Evolutionary conservation across 1,139 yeast genomes (phyloP), one percentile per base, ranked within the genome.

Genomic region (Magnusiomyces fungicola): DNA sequence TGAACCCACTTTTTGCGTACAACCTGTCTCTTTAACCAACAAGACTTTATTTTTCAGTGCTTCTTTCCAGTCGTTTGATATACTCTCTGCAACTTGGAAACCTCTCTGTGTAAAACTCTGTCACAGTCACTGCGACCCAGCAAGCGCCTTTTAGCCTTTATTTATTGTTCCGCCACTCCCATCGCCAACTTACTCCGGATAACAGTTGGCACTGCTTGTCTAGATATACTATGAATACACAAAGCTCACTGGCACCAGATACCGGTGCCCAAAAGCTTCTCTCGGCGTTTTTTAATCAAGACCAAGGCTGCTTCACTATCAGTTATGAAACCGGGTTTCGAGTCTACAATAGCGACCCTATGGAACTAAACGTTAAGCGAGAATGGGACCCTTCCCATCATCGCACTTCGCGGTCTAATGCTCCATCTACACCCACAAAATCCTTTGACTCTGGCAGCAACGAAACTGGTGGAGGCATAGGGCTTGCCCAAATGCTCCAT

Each of bases 321-420:
- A 87, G 94, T 47, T 84, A 83, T 57, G 90, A 86, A 55, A 68
- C 73, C 47, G 97, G 97, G 25, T 88, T 90, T 64, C 70, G 82
- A 49, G 95, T 90, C n/a, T 90, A 81, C 71, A 85, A 83, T 62
- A 77, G 95, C 4, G 89, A 86, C 62, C 97, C 97, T 5, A 73
- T 89, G 68, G 95, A 86, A 55, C 69, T 81, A 56, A 75, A 94
- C 57, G 92, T 89, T 50, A 75, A 79, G 60, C 73, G 95, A 47
- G 77, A 58, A 46, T 51, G 49, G 40, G 44, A 46, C 22, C 42
- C 38, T 9, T 38, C 55, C 10, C 51, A 47, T 41, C 54, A 37
- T 45, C 46, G 43, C 38, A 52, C 43, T 16, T 49, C 46, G 16
- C 50, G 57, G 30, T 58, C 64, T 52, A 12, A 27, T 12, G 23